A percentile compares a stretch with the other conserved stretches of the same genome.
Evolutionary conservation across 257 asterid genomes (phyloP).

Genomic region (Jacaranda copaia): DNA sequence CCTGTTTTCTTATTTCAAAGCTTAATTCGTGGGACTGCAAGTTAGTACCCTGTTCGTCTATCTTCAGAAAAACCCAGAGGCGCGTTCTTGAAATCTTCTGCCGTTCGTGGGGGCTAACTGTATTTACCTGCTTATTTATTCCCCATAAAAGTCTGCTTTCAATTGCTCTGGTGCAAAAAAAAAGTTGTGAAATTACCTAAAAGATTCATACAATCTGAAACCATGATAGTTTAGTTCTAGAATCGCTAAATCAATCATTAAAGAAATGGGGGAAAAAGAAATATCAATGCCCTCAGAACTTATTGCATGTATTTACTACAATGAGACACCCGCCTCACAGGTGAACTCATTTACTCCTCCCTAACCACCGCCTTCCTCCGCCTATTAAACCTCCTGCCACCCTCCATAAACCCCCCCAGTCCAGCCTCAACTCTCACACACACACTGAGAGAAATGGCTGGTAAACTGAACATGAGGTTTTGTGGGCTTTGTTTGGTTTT

Average conservation of each 20-base stretch:
- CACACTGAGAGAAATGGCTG: constrained; percentile 12
- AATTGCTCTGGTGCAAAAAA: neutral
- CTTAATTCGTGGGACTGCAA: neutral
- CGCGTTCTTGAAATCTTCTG: too few species aligned
- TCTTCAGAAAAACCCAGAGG: too few species aligned
- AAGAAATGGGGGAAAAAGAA: neutral
- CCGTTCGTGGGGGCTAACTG: neutral
- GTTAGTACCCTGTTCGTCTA: too few species aligned
- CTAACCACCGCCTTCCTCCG: constrained; percentile 43
- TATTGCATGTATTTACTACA: constrained; percentile 35
- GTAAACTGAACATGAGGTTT: constrained; percentile 1
- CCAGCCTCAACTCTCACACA: neutral
- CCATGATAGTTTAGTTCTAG: neutral
- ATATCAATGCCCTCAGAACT: neutral
- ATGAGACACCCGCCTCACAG: constrained; percentile 15
- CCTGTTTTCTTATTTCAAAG: neutral
- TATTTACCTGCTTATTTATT: too few species aligned
- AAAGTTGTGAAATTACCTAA: neutral
- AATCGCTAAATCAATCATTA: neutral
- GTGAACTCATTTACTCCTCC: constrained; percentile 46
- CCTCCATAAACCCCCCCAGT: constrained; percentile 16
- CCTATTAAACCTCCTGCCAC: constrained; percentile 35
- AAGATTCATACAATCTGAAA: neutral
- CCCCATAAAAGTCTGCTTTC: too few species aligned
- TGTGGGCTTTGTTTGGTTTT: constrained; percentile 27